These are phyloP conservation scores for Elymus sibiricus DNA, from an alignment of 176 grass and related monocot species.

Conservation along the genomic window DNA sequence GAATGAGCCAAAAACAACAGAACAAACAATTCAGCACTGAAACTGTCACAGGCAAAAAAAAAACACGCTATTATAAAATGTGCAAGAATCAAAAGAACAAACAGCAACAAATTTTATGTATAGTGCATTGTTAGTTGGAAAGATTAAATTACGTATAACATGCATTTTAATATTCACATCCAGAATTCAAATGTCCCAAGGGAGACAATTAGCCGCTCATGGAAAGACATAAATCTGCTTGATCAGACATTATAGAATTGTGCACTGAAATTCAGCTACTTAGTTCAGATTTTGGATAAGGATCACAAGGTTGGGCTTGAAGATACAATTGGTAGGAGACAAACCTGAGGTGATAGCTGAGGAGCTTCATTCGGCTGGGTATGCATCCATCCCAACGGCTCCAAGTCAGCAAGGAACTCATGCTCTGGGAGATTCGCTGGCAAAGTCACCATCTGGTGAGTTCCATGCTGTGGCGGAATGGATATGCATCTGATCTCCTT, in stretches of 20 bases:
- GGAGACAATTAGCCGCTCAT: background rate
- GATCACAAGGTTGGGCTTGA: background rate
- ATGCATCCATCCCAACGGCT: constrained; percentile 97
- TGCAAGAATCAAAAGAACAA: background rate
- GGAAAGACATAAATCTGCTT: background rate
- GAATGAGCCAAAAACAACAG: background rate
- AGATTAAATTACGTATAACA: background rate
- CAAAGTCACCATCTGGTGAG: constrained; percentile 93
- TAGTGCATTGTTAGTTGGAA: background rate
- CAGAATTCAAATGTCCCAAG: background rate
- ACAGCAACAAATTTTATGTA: background rate
- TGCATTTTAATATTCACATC: background rate
- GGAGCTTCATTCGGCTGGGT: constrained; percentile 97
- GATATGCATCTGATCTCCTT: constrained; percentile 97
- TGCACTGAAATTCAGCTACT: background rate
- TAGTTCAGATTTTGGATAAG: background rate
- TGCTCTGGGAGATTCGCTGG: constrained; percentile 91
- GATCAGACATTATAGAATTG: background rate
- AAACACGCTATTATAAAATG: too few species aligned
- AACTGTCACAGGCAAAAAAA: too few species aligned
- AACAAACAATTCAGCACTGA: background rate
- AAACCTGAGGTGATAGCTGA: constrained; percentile 93
- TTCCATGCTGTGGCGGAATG: constrained; percentile 87
- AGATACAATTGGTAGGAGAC: background rate
- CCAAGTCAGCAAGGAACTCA: constrained; percentile 91